Conservation (phyloP, 805 yeast species). For the Hanseniaspora osmophila region DNA sequence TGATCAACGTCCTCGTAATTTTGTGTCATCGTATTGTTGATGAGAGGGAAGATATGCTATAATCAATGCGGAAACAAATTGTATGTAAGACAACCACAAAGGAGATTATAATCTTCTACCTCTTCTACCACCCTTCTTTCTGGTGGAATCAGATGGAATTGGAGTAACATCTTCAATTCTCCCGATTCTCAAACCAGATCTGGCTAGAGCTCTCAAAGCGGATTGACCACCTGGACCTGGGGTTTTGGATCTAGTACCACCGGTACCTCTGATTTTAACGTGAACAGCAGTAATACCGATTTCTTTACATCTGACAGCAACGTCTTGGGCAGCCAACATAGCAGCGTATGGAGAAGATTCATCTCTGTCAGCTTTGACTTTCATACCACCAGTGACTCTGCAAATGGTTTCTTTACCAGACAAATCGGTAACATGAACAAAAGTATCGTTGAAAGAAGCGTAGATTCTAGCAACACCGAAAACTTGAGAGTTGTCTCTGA, state of each 20-base stretch:
- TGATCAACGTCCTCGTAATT: no score
- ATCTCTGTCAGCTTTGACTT: constrained; percentile 99
- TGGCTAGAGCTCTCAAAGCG: constrained; percentile 96
- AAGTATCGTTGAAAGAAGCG: constrained; percentile 99
- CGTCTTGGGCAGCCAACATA: constrained; percentile 99
- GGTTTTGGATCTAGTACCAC: constrained; percentile 99
- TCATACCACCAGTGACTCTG: constrained; percentile 99
- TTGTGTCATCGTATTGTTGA: no score
- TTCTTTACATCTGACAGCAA: constrained; percentile 96
- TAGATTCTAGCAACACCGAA: constrained; percentile 99
- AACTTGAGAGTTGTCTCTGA: constrained; percentile 95
- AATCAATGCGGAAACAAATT: neutral
- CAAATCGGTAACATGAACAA: constrained; percentile 97
- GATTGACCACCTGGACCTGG: constrained; percentile 99
- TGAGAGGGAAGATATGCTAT: no score
- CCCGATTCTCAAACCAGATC: constrained; percentile 99
- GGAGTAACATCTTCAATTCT: constrained; percentile 99
- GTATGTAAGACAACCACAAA: neutral
- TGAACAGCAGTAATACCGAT: constrained; percentile 99
- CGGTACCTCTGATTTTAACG: constrained; percentile 98
- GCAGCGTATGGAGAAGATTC: constrained; percentile 99
- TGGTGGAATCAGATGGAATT: constrained; percentile 99
- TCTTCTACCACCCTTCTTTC: constrained; percentile 99
- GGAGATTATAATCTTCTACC: constrained; percentile 93
- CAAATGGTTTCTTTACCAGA: constrained; percentile 99